phyloP scores from a whole-genome alignment of 352 stramenopile species.

The Phytophthora crassamura region DNA sequence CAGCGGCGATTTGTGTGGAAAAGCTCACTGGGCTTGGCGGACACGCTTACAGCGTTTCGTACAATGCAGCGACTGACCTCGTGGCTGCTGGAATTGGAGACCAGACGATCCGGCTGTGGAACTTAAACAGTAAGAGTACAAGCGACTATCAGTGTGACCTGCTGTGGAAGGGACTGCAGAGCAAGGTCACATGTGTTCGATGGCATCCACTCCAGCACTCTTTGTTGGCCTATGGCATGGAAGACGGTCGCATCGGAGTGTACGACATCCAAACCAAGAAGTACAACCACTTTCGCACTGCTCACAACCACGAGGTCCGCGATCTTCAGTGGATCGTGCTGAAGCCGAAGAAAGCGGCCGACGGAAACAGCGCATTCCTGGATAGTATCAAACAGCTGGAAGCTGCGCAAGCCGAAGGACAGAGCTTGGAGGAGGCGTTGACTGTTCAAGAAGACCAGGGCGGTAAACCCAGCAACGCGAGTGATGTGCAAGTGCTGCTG shows the following conservation, averaged over 20 bases:
- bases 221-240: constrained; percentile 72
- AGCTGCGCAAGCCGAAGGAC: constrained; percentile 50
- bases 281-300: constrained; percentile 54
- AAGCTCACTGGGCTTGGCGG: constrained; percentile 65
- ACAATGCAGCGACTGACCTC: constrained; percentile 32
- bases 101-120: constrained; percentile 78
- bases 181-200: constrained; percentile 70
- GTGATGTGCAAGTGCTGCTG: constrained; percentile 45
- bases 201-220: constrained; percentile 68
- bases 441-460: constrained; percentile 33
- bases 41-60: constrained; percentile 64
- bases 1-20: constrained; percentile 42
- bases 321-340: constrained; percentile 55
- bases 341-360: neutral
- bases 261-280: constrained; percentile 67
- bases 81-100: constrained; percentile 72
- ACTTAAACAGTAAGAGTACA: constrained; percentile 23
- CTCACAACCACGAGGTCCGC: constrained; percentile 47
- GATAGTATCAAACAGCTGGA: constrained; percentile 62
- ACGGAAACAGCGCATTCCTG: constrained; percentile 38
- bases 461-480: neutral
- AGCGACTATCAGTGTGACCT: constrained; percentile 49
- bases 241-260: constrained; percentile 68
- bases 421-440: constrained; percentile 61
- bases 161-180: constrained; percentile 83